These are phyloP conservation scores for Geotrichum aggregatum DNA, from an alignment of 1,139 yeast species.

Conservation along the genomic window DNA sequence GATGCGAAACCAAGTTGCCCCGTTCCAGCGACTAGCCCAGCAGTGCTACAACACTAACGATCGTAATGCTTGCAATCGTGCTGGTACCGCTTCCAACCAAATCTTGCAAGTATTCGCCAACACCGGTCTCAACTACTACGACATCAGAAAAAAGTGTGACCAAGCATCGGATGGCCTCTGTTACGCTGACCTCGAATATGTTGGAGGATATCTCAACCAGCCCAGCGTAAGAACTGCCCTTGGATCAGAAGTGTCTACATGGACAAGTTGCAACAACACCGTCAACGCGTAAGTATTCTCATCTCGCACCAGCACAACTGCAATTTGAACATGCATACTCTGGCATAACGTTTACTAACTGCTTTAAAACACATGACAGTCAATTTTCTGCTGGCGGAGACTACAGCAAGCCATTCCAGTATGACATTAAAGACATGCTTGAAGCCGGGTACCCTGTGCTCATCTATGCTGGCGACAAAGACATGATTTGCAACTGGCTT, in stretches of 20 bases:
- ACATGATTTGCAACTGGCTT: slow-evolving; percentile 85
- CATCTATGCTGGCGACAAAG: slow-evolving; percentile 86
- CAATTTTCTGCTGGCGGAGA: slow-evolving; percentile 60
- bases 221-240: slow-evolving; percentile 61
- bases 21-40: slow-evolving; percentile 51
- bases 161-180: slow-evolving; percentile 55
- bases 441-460: slow-evolving; percentile 65
- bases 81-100: slow-evolving; percentile 73
- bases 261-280: slow-evolving; percentile 53
- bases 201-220: slow-evolving; percentile 56
- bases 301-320: no score
- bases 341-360: background rate
- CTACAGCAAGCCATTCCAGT: slow-evolving; percentile 61
- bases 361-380: background rate
- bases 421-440: slow-evolving; percentile 53
- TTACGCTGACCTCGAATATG: slow-evolving; percentile 53
- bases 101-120: slow-evolving; percentile 51
- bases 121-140: slow-evolving; percentile 66
- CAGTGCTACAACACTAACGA: slow-evolving; percentile 56
- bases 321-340: no score
- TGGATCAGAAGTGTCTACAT: slow-evolving; percentile 51
- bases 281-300: slow-evolving; percentile 41
- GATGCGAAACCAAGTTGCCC: slow-evolving; percentile 51
- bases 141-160: slow-evolving; percentile 49
- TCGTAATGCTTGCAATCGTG: slow-evolving; percentile 49